Base-by-base conservation (phyloP, 1,284 basidiomycete genomes). In the Naganishia sp. region DNA sequence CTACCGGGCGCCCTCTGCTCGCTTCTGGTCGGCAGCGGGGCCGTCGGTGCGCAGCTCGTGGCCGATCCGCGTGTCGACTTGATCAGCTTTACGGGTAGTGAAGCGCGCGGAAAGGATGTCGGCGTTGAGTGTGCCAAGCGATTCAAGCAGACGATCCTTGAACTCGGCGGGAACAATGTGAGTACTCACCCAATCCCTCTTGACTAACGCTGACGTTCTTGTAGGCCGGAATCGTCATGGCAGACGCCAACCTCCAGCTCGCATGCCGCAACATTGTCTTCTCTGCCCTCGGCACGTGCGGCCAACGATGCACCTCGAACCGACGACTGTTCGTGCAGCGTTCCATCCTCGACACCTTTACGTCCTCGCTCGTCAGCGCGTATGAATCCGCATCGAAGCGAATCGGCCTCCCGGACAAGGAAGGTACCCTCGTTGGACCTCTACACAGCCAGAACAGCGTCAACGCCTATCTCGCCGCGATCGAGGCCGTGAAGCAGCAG, bases 1-100 rank as follows among this genome's bases (percentile, higher is more conserved):
- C 81, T 96, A 13, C 89, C 91, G 3, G 90, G 90, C 0, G 92
- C 92, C 18, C 86, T 89, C 0, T 91, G 92, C 1, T 83, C 87
- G 41, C 84, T 98, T 18, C 87, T 93, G 43, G 90, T 87, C 53
- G 94, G 94, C 15, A 91, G 86, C 51, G 88, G 88, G 67, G 87
- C 90, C 65, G 85, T 87, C 35, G 94, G 94, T 5, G 88, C 88
- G 73, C 85, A 85, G 32, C 78, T 97, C 41, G 90, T 92, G 1
- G 85, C 86, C 69, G 90, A 87, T 73, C 75, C 78, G 28, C 83
- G 86, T 42, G 86, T 96, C 64, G 88, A 91, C 72, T 84, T 94
- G 86, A 90, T 97, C 18, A 93, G 90, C 46, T 98, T 98, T 79
- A 98, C 94, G 1, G 94, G 94, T 1, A 94, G 90, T 71, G 94